These are phyloP conservation scores for Meripilus lineatus DNA, from an alignment of 1,284 basidiomycete genomes.

Conservation along the genomic window DNA sequence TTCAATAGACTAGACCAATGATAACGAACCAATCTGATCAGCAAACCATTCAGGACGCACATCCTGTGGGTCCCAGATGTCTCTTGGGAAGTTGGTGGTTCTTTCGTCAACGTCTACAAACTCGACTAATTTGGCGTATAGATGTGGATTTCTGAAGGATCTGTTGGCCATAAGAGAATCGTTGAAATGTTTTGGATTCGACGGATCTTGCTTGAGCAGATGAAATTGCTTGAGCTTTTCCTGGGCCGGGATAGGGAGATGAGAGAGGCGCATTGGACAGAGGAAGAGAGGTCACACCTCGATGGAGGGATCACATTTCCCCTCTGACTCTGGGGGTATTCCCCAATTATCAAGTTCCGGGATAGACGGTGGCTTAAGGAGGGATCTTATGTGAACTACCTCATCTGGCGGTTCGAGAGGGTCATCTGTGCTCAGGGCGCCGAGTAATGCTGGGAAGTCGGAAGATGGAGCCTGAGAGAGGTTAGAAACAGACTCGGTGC, in stretches of 20 bases:
- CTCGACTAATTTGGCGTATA: conserved; percentile 89
- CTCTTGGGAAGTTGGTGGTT: conserved; percentile 69
- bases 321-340: conserved; percentile 59
- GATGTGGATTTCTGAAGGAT: conserved; percentile 91
- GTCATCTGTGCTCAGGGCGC: no score
- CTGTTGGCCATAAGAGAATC: conserved; percentile 87
- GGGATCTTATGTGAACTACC: conserved; percentile 43
- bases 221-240: conserved; percentile 77
- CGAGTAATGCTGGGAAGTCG: no score
- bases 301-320: conserved; percentile 43
- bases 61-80: conserved; percentile 66
- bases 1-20: neutral
- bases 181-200: conserved; percentile 86
- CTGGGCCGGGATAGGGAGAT: conserved; percentile 33
- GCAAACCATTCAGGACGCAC: conserved; percentile 64
- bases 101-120: conserved; percentile 89
- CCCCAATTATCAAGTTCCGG: conserved; percentile 71
- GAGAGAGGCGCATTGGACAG: conserved; percentile 18
- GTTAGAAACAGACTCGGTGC: no score
- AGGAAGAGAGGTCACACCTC: neutral
- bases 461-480: no score
- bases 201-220: conserved; percentile 57
- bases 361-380: conserved; percentile 61
- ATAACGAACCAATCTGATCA: conserved; percentile 58
- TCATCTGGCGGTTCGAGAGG: no score